phyloP scores from a whole-genome alignment of 257 asterid genomes.

The Ophiorrhiza pumila region DNA sequence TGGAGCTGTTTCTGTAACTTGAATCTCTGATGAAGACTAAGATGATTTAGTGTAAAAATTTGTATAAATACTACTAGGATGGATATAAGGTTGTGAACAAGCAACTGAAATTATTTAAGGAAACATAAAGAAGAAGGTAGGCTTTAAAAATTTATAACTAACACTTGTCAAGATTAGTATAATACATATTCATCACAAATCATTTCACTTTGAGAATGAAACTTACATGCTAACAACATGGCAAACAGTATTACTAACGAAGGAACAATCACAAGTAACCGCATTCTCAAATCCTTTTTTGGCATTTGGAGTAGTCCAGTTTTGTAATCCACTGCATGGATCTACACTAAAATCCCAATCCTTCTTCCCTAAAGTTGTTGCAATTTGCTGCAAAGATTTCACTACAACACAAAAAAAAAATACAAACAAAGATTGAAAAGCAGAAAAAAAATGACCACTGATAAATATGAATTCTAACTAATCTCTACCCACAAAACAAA shows the following conservation, averaged over 20 bases:
- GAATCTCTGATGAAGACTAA: no score
- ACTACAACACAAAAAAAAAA: not conserved
- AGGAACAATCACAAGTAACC: slow-evolving; percentile 29
- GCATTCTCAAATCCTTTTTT: not conserved
- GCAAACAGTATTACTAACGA: slow-evolving; percentile 13
- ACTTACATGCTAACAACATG: slow-evolving; percentile 34
- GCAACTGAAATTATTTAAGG: no score
- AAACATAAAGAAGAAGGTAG: no score
- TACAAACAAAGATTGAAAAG: not conserved
- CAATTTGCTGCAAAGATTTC: slow-evolving; percentile 20
- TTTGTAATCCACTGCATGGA: slow-evolving; percentile 13
- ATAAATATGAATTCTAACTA: no score
- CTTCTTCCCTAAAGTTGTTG: slow-evolving; percentile 15
- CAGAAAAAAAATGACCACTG: not conserved
- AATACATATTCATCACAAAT: no score
- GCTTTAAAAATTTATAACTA: no score
- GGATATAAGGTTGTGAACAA: no score
- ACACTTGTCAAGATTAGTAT: no score
- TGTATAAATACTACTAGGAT: no score
- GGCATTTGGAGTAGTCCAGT: slow-evolving; percentile 3
- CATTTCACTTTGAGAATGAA: not conserved
- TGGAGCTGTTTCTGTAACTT: no score
- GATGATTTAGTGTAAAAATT: no score
- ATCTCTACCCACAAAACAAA: no score
- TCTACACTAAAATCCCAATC: slow-evolving; percentile 26